Conservation (phyloP, 768 basidiomycete species). For the Hypholoma fasciculare region DNA sequence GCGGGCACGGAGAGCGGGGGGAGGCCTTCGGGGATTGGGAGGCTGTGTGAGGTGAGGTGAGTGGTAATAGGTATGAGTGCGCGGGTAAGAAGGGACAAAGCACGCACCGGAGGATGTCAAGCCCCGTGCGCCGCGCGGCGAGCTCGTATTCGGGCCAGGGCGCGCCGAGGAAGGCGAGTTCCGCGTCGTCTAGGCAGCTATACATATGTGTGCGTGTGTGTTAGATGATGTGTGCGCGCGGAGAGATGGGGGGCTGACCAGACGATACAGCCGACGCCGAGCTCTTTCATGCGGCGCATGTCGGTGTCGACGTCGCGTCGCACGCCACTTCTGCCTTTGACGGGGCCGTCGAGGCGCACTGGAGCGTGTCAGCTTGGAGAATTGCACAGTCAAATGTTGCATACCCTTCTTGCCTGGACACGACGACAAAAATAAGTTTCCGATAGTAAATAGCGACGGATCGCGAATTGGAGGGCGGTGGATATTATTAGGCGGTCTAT, state of each 20-base stretch:
- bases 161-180: conserved; percentile 83
- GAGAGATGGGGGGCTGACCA: conserved; percentile 51
- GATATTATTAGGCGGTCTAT: neutral
- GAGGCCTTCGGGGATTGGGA: conserved; percentile 91
- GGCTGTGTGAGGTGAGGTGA: conserved; percentile 34
- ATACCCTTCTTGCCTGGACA: conserved; percentile 95
- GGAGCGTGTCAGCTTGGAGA: neutral
- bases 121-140: conserved; percentile 58
- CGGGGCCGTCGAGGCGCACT: conserved; percentile 76
- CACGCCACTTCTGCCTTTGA: conserved; percentile 78
- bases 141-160: conserved; percentile 78
- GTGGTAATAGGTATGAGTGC: neutral
- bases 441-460: conserved; percentile 41
- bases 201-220: conserved; percentile 1
- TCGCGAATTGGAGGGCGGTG: neutral
- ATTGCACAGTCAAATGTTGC: neutral
- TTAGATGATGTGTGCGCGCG: neutral
- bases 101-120: conserved; percentile 77
- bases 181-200: conserved; percentile 84
- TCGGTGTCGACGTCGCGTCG: conserved; percentile 82
- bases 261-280: conserved; percentile 79
- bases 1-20: conserved; percentile 58
- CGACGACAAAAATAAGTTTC: conserved; percentile 87
- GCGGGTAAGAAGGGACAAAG: neutral
- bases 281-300: conserved; percentile 68